These are phyloP conservation scores for Mallotus repandus DNA, from an alignment of 441 rosid species.

Conservation along the genomic window DNA sequence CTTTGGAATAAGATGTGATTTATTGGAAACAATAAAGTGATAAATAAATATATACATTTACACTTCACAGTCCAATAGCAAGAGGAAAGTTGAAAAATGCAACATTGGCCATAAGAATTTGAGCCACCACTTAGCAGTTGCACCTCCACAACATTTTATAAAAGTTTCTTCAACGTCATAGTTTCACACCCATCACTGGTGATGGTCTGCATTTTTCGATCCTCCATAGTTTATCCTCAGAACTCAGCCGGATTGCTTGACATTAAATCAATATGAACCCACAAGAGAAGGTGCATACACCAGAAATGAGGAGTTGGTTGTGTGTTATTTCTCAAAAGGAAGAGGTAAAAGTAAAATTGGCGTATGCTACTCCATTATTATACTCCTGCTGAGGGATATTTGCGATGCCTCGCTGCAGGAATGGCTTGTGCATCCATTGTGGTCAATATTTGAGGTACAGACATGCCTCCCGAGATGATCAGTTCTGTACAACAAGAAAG, in stretches of 20 bases:
- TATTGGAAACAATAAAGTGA: too few species aligned
- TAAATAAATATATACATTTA: background rate
- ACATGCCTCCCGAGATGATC: conserved; percentile 94
- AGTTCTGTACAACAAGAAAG: conserved; percentile 42
- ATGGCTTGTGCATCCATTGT: conserved; percentile 47
- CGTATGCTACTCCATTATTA: background rate
- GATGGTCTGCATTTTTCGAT: background rate
- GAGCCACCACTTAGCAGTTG: too few species aligned
- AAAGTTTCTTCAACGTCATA: background rate
- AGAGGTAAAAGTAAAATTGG: background rate
- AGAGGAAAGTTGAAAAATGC: background rate
- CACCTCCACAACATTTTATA: too few species aligned
- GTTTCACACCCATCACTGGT: background rate
- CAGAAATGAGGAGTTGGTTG: background rate
- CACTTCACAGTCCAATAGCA: background rate
- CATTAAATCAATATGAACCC: too few species aligned
- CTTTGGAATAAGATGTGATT: too few species aligned
- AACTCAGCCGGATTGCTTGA: background rate
- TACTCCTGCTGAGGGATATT: conserved; percentile 2
- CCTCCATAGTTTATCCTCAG: background rate
- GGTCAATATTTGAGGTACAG: conserved; percentile 85
- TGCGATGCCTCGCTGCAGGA: background rate
- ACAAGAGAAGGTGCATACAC: too few species aligned
- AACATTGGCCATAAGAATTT: background rate
- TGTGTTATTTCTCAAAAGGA: background rate